A percentile compares a stretch with the other conserved stretches of the same genome.
Evolutionary conservation across 345 rosid genomes (phyloP).

Genomic region (Salix purpurea): DNA sequence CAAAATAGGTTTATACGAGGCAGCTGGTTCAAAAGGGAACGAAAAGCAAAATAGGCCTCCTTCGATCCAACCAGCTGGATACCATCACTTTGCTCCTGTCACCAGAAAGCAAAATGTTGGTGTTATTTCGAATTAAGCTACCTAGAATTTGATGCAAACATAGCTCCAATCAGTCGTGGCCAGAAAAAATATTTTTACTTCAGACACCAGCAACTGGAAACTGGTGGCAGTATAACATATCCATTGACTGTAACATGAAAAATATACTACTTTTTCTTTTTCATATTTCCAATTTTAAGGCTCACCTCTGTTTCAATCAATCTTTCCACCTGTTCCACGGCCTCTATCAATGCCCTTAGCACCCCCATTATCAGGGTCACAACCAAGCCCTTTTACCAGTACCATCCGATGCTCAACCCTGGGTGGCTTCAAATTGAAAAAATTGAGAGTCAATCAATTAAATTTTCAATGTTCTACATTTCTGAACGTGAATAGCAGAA

Average conservation of each 20-base stretch:
- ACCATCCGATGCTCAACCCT: constrained; percentile 71
- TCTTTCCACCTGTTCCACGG: constrained; percentile 62
- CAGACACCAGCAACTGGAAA: too few relatives aligned
- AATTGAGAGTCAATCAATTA: not conserved
- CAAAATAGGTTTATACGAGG: too few relatives aligned
- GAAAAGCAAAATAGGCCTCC: too few relatives aligned
- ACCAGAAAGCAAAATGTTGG: constrained; percentile 8
- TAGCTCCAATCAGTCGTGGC: too few relatives aligned
- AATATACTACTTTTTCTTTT: not conserved
- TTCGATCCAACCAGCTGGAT: not conserved
- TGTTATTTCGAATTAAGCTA: too few relatives aligned
- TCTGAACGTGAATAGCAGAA: not conserved
- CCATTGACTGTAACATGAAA: too few relatives aligned
- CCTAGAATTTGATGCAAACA: not conserved
- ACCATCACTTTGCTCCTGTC: constrained; percentile 21
- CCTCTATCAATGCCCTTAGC: constrained; percentile 56
- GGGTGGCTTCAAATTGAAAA: constrained; percentile 60
- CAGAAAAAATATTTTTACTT: too few relatives aligned
- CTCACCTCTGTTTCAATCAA: constrained; percentile 55
- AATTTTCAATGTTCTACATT: not conserved
- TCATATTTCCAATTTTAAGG: not conserved
- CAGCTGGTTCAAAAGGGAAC: too few relatives aligned
- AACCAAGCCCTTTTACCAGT: constrained; percentile 65
- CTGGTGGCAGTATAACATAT: too few relatives aligned
- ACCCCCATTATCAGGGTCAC: constrained; percentile 65